Percentiles rank a stretch among this genome's conserved stretches.
phyloP scores from a whole-genome alignment of 805 yeast species.

The Metschnikowia amazonensis region DNA sequence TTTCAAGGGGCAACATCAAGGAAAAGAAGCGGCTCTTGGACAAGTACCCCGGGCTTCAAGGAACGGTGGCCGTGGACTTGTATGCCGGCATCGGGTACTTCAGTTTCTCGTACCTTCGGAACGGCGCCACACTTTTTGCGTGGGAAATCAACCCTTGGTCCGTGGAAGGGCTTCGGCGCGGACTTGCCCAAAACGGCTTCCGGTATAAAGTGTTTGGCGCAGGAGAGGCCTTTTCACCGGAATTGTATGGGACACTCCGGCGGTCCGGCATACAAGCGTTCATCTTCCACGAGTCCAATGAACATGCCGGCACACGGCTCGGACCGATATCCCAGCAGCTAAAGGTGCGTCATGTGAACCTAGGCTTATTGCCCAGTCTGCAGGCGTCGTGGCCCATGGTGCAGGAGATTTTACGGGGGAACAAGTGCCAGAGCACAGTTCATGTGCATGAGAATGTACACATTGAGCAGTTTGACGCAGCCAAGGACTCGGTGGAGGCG shows the following conservation, averaged over 20 bases:
- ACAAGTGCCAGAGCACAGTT: slow-evolving; percentile 22
- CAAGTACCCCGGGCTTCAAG: slow-evolving; percentile 32
- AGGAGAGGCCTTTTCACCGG: slow-evolving; percentile 3
- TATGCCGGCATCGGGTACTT: slow-evolving; percentile 89
- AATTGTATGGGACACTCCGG: background rate
- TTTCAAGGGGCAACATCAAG: slow-evolving; percentile 79
- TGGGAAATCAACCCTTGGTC: slow-evolving; percentile 91
- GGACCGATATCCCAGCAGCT: slow-evolving; percentile 8
- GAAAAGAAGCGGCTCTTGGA: slow-evolving; percentile 68
- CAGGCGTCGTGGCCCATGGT: slow-evolving; percentile 52
- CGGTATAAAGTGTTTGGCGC: slow-evolving; percentile 4
- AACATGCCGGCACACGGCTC: slow-evolving; percentile 43
- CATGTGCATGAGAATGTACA: slow-evolving; percentile 80
- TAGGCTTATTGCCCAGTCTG: slow-evolving; percentile 78
- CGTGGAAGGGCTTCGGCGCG: slow-evolving; percentile 61
- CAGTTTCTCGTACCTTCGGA: slow-evolving; percentile 59
- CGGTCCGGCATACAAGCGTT: slow-evolving; percentile 31
- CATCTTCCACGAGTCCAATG: slow-evolving; percentile 65
- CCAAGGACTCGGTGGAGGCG: slow-evolving; percentile 21
- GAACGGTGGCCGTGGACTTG: slow-evolving; percentile 56
- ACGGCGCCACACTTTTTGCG: slow-evolving; percentile 56
- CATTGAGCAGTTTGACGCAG: slow-evolving; percentile 33
- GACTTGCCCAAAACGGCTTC: slow-evolving; percentile 46
- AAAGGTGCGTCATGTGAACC: slow-evolving; percentile 57
- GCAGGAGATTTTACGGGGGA: slow-evolving; percentile 1